A percentile compares a stretch with the other conserved stretches of the same genome.
These are phyloP conservation scores for Ophiostoma ulmi DNA, from an alignment of 2,329 filamentous ascomycete species.

Conservation along the genomic window DNA sequence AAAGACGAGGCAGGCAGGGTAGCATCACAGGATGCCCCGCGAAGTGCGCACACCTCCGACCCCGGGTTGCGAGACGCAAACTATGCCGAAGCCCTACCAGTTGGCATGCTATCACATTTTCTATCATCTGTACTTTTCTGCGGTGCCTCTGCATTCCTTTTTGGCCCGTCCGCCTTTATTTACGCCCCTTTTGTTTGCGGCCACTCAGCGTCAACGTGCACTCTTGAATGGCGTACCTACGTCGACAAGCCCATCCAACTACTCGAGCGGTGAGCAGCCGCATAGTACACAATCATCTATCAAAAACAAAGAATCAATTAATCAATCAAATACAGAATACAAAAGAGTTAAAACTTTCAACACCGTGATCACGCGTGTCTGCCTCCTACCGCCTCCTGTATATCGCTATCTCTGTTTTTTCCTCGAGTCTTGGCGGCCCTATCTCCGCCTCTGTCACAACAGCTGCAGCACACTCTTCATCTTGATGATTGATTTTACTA, in stretches of 20 bases:
- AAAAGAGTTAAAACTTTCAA: too few relatives aligned
- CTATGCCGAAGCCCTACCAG: too few relatives aligned
- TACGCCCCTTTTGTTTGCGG: not conserved
- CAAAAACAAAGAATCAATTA: too few relatives aligned
- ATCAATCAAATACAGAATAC: too few relatives aligned
- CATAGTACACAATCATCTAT: too few relatives aligned
- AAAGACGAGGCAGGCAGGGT: not conserved
- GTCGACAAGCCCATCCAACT: too few relatives aligned
- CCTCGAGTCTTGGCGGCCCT: not conserved
- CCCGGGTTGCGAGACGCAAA: too few relatives aligned
- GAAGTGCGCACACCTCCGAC: not conserved
- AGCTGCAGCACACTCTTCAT: not conserved
- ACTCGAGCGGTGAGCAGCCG: not conserved
- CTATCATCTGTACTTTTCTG: too few relatives aligned
- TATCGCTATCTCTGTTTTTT: not conserved
- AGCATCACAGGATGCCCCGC: not conserved
- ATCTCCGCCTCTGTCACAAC: not conserved
- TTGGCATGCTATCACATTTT: too few relatives aligned
- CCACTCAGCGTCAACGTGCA: not conserved
- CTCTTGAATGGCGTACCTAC: not conserved
- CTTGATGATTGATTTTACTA: too few relatives aligned
- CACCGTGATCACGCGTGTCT: not conserved
- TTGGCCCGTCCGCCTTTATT: not conserved
- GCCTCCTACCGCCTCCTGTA: not conserved
- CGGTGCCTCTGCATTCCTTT: too few relatives aligned